Evolutionary conservation across 2,329 filamentous ascomycete genomes (phyloP).

Genomic region (Basipetospora chlamydospora): DNA sequence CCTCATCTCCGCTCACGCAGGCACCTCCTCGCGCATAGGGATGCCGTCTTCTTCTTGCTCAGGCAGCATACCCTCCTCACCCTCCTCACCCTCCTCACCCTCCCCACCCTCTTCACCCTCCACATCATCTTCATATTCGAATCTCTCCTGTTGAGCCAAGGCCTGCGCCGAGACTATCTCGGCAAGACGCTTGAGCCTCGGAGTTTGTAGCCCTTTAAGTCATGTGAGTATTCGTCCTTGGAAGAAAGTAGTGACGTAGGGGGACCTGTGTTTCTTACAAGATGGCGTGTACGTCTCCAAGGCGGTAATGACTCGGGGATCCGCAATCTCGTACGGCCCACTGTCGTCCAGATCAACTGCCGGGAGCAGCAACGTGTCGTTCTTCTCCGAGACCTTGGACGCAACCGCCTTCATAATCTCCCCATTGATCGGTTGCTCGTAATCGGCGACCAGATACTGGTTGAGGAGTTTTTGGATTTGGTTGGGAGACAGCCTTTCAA

Average conservation of each 20-base stretch:
- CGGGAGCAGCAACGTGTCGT: constrained; percentile 81
- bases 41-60: too few species aligned
- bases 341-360: constrained; percentile 99
- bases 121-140: constrained; percentile 38
- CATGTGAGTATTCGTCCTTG: constrained; percentile 15
- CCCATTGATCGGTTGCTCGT: constrained; percentile 97
- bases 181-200: constrained; percentile 84
- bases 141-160: constrained; percentile 84
- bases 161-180: constrained; percentile 96
- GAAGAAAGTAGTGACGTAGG: background rate
- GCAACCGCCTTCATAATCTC: constrained; percentile 99
- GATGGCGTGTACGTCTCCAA: constrained; percentile 96
- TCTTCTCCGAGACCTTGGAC: constrained; percentile 94
- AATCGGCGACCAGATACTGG: constrained; percentile 96
- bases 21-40: too few species aligned
- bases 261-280: constrained; percentile 43
- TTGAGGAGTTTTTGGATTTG: constrained; percentile 98
- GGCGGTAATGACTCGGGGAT: constrained; percentile 88
- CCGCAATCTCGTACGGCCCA: constrained; percentile 94
- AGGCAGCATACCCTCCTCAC: constrained; percentile 7
- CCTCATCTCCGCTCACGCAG: too few species aligned
- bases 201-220: constrained; percentile 91
- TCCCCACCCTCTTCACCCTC: constrained; percentile 28
- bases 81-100: constrained; percentile 23
- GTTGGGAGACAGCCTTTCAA: constrained; percentile 74